Evolutionary conservation across 345 rosid species (phyloP).

Genomic region (Rubroshorea leprosula): DNA sequence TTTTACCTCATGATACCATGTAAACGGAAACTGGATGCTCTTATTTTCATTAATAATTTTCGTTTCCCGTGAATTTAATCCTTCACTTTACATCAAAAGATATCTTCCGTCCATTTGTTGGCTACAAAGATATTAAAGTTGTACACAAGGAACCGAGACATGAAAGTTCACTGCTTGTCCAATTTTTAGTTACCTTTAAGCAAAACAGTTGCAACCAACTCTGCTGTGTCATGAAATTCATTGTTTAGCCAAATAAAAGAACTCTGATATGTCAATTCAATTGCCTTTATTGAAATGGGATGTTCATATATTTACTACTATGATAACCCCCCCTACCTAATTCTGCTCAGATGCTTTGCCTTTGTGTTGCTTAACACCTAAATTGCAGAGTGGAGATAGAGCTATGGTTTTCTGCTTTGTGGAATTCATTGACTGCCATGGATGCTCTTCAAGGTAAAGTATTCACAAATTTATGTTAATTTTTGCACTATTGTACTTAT

Average conservation of each 20-base stretch:
- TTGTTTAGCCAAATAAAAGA: too few relatives aligned
- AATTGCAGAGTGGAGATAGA: constrained; percentile 41
- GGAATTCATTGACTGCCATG: constrained; percentile 54
- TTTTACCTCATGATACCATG: not conserved
- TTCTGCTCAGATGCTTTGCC: not conserved
- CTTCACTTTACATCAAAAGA: constrained; percentile 34
- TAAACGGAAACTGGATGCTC: not conserved
- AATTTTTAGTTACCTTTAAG: not conserved
- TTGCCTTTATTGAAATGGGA: not conserved
- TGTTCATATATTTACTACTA: not conserved
- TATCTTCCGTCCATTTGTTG: constrained; percentile 54
- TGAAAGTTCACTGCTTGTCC: constrained; percentile 29
- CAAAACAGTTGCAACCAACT: not conserved
- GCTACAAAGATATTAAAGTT: constrained; percentile 57
- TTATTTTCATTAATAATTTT: not conserved
- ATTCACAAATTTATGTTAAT: not conserved
- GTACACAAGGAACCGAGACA: constrained; percentile 53
- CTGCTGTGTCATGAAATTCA: too few relatives aligned
- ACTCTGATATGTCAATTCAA: not conserved
- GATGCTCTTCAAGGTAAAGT: constrained; percentile 54
- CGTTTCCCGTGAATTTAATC: constrained; percentile 8
- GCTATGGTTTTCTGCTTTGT: constrained; percentile 57
- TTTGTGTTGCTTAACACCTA: constrained; percentile 3
- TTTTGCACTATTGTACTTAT: not conserved
- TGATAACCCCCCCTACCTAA: too few relatives aligned